These are phyloP conservation scores for Elsinoe fawcettii DNA, from an alignment of 2,329 filamentous ascomycete species.

Conservation along the genomic window DNA sequence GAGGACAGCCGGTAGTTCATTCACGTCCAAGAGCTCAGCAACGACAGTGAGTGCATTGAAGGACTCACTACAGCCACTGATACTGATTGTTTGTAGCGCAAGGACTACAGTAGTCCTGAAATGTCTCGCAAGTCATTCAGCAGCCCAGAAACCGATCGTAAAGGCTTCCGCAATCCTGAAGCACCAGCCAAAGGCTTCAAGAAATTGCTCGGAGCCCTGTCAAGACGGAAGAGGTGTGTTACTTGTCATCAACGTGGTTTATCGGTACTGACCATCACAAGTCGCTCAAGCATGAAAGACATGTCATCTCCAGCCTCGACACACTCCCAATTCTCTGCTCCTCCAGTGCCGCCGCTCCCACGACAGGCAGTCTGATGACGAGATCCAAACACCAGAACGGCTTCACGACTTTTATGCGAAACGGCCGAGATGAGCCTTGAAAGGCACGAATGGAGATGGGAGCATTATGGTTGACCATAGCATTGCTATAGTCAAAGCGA, in stretches of 20 bases:
- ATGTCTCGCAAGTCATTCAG: conserved; percentile 11
- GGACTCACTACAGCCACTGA: background rate
- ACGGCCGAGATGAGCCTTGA: background rate
- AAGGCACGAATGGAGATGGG: background rate
- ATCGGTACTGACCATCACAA: background rate
- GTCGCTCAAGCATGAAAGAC: conserved; percentile 13
- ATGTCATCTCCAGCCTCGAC: background rate
- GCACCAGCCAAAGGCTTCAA: conserved; percentile 6
- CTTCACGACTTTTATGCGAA: conserved; percentile 1
- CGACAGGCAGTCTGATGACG: background rate
- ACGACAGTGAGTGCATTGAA: background rate
- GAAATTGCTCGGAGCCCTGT: conserved; percentile 12
- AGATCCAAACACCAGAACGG: background rate
- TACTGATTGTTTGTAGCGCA: conserved; percentile 2
- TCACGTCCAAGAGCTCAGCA: conserved; percentile 12
- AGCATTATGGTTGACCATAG: background rate
- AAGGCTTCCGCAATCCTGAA: conserved; percentile 2
- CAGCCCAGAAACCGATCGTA: conserved; percentile 6
- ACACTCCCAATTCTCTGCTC: background rate
- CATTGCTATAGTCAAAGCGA: background rate
- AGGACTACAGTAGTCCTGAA: conserved; percentile 11
- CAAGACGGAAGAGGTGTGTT: conserved; percentile 12
- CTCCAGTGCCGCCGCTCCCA: conserved; percentile 11
- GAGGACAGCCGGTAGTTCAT: conserved; percentile 11
- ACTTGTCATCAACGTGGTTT: background rate